Percentiles rank a stretch among this genome's conserved stretches.
Evolutionary conservation across 768 basidiomycete genomes (phyloP).

Genomic region (Boletus speciosus): DNA sequence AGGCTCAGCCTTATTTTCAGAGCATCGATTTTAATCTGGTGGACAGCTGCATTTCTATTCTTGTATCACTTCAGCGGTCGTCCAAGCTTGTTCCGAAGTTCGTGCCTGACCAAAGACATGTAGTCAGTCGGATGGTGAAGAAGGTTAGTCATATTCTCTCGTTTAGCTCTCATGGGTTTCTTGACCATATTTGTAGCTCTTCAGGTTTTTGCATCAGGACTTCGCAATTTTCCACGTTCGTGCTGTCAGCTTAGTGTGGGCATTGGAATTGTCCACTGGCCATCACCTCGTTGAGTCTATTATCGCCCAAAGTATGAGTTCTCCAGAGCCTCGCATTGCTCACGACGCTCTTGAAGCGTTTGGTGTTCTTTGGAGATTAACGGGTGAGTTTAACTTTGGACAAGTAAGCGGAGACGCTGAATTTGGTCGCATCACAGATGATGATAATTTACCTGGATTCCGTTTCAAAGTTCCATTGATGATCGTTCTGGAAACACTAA

Average conservation of each 20-base stretch:
- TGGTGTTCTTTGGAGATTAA: constrained; percentile 87
- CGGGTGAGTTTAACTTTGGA: constrained; percentile 48
- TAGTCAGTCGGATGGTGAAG: constrained; percentile 58
- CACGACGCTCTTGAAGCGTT: constrained; percentile 79
- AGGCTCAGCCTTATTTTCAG: constrained; percentile 10
- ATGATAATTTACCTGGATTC: constrained; percentile 76
- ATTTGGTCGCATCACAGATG: constrained; percentile 49
- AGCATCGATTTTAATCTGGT: constrained; percentile 59
- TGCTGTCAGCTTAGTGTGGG: constrained; percentile 80
- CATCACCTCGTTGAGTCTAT: constrained; percentile 74
- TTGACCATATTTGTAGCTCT: constrained; percentile 44
- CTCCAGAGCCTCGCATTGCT: constrained; percentile 44
- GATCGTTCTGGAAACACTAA: constrained; percentile 79
- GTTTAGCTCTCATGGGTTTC: background rate
- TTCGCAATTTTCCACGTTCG: constrained; percentile 75
- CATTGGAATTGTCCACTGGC: constrained; percentile 53
- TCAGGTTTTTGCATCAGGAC: constrained; percentile 68
- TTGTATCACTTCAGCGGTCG: constrained; percentile 53
- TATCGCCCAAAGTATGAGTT: constrained; percentile 67
- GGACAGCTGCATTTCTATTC: constrained; percentile 57
- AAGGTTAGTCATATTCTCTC: constrained; percentile 32
- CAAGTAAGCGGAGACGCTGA: constrained; percentile 1
- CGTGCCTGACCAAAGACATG: constrained; percentile 50
- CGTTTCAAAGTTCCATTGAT: constrained; percentile 83
- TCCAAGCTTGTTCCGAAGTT: constrained; percentile 50